Percentiles rank a stretch among this genome's conserved stretches.
Conservation (phyloP, 2,329 filamentous ascomycete genomes). For the Colletotrichum truncatum region DNA sequence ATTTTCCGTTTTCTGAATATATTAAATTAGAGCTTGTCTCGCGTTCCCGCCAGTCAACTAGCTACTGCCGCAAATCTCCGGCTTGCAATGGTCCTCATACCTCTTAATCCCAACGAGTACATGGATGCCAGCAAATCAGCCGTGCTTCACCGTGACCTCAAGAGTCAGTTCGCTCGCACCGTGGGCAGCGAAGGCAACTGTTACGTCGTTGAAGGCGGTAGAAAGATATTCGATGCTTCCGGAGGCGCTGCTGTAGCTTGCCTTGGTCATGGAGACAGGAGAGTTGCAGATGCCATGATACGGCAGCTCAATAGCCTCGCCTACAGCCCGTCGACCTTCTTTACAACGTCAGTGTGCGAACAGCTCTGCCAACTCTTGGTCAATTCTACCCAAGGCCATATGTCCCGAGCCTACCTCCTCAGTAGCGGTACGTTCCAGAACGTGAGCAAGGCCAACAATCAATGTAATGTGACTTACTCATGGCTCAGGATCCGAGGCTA, state of each 20-base stretch:
- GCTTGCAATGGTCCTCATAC: not conserved
- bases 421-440: slow-evolving; percentile 42
- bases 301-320: slow-evolving; percentile 37
- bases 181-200: slow-evolving; percentile 45
- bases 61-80: not conserved
- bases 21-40: not conserved
- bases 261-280: slow-evolving; percentile 40
- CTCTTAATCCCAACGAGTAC: not conserved
- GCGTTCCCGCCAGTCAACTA: not conserved
- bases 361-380: slow-evolving; percentile 48
- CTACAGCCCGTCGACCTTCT: slow-evolving; percentile 51
- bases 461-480: not conserved
- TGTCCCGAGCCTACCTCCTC: slow-evolving; percentile 48
- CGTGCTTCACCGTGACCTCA: slow-evolving; percentile 23
- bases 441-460: not conserved
- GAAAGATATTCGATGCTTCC: slow-evolving; percentile 44
- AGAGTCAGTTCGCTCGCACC: slow-evolving; percentile 7
- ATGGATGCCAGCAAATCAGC: slow-evolving; percentile 5
- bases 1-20: not conserved
- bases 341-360: slow-evolving; percentile 49
- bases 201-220: slow-evolving; percentile 43
- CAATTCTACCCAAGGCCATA: slow-evolving; percentile 45
- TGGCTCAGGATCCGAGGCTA: slow-evolving; percentile 59
- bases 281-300: slow-evolving; percentile 39
- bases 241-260: slow-evolving; percentile 45